A percentile compares a stretch with the other conserved stretches of the same genome.
phyloP scores from a whole-genome alignment of 176 grass and related monocot species.

The Thalia dealbata region DNA sequence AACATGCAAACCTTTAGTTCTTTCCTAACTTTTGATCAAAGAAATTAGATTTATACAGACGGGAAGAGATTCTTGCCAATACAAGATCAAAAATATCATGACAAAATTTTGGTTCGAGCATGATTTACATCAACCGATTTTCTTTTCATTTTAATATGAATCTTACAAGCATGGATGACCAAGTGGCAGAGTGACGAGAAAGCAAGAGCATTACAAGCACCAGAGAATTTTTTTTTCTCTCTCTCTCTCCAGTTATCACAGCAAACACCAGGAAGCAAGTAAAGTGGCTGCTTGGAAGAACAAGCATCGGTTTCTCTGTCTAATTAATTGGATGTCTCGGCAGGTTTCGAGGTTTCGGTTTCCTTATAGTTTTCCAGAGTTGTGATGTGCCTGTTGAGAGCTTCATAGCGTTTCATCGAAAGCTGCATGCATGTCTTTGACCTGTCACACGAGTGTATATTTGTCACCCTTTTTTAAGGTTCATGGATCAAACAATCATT shows the following conservation, averaged over 20 bases:
- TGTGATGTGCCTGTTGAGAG: slow-evolving; percentile 35
- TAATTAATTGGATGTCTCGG: slow-evolving; percentile 30
- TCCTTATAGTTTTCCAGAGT: slow-evolving; percentile 44
- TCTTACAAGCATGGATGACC: too few species aligned
- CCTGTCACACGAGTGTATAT: background rate
- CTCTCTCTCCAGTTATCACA: background rate
- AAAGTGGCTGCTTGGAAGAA: background rate
- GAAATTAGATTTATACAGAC: too few species aligned
- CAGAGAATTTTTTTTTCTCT: too few species aligned
- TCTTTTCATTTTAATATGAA: too few species aligned
- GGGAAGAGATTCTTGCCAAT: too few species aligned
- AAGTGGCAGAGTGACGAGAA: too few species aligned
- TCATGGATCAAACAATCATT: background rate
- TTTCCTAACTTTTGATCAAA: too few species aligned
- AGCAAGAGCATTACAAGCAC: too few species aligned
- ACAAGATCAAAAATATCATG: too few species aligned
- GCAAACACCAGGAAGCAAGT: background rate
- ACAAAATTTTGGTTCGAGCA: too few species aligned
- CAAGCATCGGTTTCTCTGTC: background rate
- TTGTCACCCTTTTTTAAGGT: background rate
- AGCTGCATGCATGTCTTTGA: background rate
- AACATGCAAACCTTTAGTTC: too few species aligned
- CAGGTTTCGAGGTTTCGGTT: slow-evolving; percentile 25
- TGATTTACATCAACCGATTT: too few species aligned
- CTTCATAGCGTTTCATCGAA: slow-evolving; percentile 26